Base-by-base conservation (phyloP, 495 filamentous ascomycete genomes). In the Letharia lupina region DNA sequence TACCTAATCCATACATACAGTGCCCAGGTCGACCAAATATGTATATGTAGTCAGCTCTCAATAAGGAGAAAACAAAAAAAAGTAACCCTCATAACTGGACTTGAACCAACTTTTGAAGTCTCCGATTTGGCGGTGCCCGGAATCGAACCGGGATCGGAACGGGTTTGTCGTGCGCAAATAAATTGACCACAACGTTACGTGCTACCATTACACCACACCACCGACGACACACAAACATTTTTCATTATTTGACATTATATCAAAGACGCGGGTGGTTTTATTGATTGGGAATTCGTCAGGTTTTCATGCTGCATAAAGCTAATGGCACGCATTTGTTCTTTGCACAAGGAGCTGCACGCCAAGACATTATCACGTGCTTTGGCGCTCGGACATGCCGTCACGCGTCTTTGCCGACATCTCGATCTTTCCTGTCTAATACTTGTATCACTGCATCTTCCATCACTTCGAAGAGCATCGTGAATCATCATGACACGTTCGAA, bases 191-290 rank as follows among this genome's bases (percentile, higher is more conserved):
- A 67, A 63, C 66, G 66, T 63, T 67, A 67, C 66, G 66, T 67
- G 66, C 61, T 67, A 62, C 66, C 66, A 67, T 63, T 67, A 67
- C 66, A 67, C 66, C 66, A 67, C 66, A 67, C 37, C 61, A 63
- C 65, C 65, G 16, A 50, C 12, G 9, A 2, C 37, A 12, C 4
- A 33, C 6, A 18, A 16, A 16, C 6, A 6, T 6, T 2, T 1
- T 0, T 8, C n/a, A n/a, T n/a, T n/a, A n/a, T n/a, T n/a, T n/a
- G n/a, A n/a, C n/a, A n/a, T n/a, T n/a, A n/a, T n/a, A n/a, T n/a
- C n/a, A n/a, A n/a, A n/a, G n/a, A n/a, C n/a, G n/a, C n/a, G n/a
- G n/a, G n/a, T n/a, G 4, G 4, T 39, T 39, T 39, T 0, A 4
- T 39, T 8, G 37, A 39, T 39, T 39, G 4, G 4, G 37, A 23